Evolutionary conservation across 192 early-diverging fungal genomes (phyloP).

Genomic region (Coemansia sp.): DNA sequence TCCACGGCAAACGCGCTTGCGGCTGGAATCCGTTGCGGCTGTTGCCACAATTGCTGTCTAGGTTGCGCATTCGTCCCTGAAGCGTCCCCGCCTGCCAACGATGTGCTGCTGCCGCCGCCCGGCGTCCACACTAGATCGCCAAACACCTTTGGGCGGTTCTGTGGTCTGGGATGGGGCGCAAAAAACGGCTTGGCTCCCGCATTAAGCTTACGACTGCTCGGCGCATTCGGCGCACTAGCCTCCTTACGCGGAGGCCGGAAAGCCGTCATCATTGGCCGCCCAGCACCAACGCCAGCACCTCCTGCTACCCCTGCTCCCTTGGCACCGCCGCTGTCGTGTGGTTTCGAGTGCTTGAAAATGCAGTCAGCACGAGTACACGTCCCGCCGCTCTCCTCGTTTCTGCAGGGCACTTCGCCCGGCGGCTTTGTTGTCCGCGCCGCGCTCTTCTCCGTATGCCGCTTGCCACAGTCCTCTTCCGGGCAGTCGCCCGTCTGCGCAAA

Average conservation of each 20-base stretch:
- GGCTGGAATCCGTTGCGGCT: neutral
- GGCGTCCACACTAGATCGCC: slow-evolving; percentile 44
- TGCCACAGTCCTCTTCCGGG: slow-evolving; percentile 36
- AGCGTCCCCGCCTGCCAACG: neutral
- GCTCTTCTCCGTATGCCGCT: slow-evolving; percentile 23
- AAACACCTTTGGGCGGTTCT: slow-evolving; percentile 11
- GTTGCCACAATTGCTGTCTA: neutral
- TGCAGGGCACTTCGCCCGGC: slow-evolving; percentile 34
- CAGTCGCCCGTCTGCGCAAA: slow-evolving; percentile 39
- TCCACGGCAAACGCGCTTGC: neutral
- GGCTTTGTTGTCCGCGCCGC: slow-evolving; percentile 19
- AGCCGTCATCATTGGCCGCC: neutral
- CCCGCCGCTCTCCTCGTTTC: slow-evolving; percentile 47
- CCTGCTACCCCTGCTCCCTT: neutral
- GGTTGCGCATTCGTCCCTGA: neutral
- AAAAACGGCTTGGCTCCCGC: slow-evolving; percentile 28
- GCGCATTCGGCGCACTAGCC: neutral
- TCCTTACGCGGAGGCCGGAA: neutral
- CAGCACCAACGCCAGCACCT: neutral
- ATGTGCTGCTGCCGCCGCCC: neutral
- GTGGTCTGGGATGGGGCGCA: slow-evolving; percentile 20
- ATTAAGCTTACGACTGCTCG: slow-evolving; percentile 13
- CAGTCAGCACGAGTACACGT: slow-evolving; percentile 36
- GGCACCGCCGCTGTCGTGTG: neutral
- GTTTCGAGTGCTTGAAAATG: slow-evolving; percentile 31